These are phyloP conservation scores for Hordeum pubiflorum DNA, from an alignment of 202 grass and related monocot species.

Conservation along the genomic window DNA sequence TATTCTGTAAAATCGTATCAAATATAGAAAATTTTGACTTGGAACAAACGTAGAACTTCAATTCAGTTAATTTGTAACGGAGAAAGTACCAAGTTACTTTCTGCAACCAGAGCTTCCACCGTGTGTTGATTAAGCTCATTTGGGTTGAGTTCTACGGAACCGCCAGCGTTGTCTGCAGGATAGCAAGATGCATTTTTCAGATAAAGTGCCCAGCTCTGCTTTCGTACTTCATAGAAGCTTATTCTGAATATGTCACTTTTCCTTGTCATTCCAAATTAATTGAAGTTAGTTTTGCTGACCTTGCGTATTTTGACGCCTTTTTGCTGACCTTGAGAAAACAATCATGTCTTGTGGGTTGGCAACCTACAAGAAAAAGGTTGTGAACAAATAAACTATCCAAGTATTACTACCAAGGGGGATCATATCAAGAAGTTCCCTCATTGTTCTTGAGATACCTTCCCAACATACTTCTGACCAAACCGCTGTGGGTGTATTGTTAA, in stretches of 20 bases:
- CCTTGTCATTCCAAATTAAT: too few species aligned
- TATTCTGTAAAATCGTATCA: slow-evolving; percentile 41
- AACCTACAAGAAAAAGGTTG: slow-evolving; percentile 29
- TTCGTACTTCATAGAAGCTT: not conserved
- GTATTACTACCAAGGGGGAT: not conserved
- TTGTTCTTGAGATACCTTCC: slow-evolving; percentile 39
- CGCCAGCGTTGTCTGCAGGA: slow-evolving; percentile 18
- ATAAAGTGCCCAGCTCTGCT: not conserved
- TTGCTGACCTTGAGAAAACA: slow-evolving; percentile 39
- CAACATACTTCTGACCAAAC: slow-evolving; percentile 58
- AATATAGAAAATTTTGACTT: not conserved
- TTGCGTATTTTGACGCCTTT: not conserved
- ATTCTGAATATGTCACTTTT: not conserved
- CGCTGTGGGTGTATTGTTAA: slow-evolving; percentile 36
- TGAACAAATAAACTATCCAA: not conserved
- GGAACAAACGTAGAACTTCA: not conserved
- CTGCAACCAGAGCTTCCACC: slow-evolving; percentile 45
- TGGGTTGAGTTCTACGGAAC: slow-evolving; percentile 17
- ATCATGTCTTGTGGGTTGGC: slow-evolving; percentile 63
- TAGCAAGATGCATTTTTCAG: not conserved
- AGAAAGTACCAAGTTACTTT: slow-evolving; percentile 47
- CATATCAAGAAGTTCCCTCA: not conserved
- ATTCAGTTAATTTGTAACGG: not conserved
- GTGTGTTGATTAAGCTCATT: slow-evolving; percentile 41
- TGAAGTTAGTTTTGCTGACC: not conserved